Evolutionary conservation across 2,329 filamentous ascomycete genomes (phyloP).

Genomic region (Trichophyton mentagrophytes): DNA sequence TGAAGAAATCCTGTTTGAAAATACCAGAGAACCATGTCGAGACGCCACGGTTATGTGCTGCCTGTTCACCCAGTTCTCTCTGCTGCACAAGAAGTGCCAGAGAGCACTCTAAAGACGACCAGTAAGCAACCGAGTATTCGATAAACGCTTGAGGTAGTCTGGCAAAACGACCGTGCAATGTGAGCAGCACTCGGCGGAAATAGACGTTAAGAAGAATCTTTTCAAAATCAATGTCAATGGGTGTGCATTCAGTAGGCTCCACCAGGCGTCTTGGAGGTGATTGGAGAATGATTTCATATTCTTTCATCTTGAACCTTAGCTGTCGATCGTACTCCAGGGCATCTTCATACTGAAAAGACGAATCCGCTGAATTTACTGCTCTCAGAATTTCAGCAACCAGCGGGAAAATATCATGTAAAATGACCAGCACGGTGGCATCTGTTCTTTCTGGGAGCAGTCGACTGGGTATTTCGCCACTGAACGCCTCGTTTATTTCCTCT

Average conservation of each 20-base stretch:
- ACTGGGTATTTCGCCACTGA: not conserved
- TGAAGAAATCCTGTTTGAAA: slow-evolving; percentile 16
- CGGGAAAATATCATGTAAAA: slow-evolving; percentile 6
- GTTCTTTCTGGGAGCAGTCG: not conserved
- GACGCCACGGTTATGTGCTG: slow-evolving; percentile 1
- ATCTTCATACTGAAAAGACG: slow-evolving; percentile 9
- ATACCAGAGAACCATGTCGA: slow-evolving; percentile 13
- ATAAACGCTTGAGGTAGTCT: slow-evolving; percentile 14
- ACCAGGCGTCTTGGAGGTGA: not conserved
- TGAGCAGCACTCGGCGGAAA: slow-evolving; percentile 19
- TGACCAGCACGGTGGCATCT: not conserved
- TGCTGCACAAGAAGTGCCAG: slow-evolving; percentile 21
- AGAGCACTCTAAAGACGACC: slow-evolving; percentile 22
- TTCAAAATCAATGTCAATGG: not conserved
- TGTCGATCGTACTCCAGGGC: slow-evolving; percentile 11
- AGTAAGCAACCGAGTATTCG: slow-evolving; percentile 21
- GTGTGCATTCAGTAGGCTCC: not conserved
- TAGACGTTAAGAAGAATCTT: slow-evolving; percentile 10
- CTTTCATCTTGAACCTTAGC: slow-evolving; percentile 7
- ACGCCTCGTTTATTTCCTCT: slow-evolving; percentile 22
- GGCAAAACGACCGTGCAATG: slow-evolving; percentile 19
- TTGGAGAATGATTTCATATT: not conserved
- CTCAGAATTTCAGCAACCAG: slow-evolving; percentile 11
- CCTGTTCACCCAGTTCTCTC: slow-evolving; percentile 16
- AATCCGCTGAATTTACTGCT: slow-evolving; percentile 13